Conservation (phyloP, 2,329 filamentous ascomycete species). For the Penicillium hesseltinei region DNA sequence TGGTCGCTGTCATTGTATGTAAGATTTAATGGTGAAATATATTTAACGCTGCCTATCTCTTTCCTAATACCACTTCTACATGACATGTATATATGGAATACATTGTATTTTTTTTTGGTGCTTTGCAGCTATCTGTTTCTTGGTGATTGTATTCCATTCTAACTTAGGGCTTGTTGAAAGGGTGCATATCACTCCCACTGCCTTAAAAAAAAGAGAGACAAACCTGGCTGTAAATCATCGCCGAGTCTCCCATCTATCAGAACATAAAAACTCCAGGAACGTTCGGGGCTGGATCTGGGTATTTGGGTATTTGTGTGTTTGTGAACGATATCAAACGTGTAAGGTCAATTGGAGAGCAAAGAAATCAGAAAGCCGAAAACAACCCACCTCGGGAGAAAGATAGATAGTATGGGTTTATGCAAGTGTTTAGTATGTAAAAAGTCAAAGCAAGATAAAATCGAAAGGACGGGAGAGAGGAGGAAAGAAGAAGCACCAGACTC, state of each 20-base stretch:
- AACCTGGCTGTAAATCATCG: slow-evolving; percentile 1
- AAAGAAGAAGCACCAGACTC: slow-evolving; percentile 13
- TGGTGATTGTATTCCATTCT: slow-evolving; percentile 11
- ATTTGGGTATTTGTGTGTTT: slow-evolving; percentile 24
- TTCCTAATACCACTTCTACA: neutral
- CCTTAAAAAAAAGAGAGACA: neutral
- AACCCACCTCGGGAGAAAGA: neutral
- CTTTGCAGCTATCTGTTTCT: slow-evolving; percentile 7
- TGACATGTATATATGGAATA: neutral
- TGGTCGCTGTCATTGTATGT: neutral
- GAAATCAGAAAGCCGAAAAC: neutral
- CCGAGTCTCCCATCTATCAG: slow-evolving; percentile 23
- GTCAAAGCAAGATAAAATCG: neutral
- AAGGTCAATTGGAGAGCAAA: slow-evolving; percentile 8
- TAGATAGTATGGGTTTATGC: slow-evolving; percentile 17
- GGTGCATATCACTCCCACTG: neutral
- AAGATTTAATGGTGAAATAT: neutral
- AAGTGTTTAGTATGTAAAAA: slow-evolving; percentile 16
- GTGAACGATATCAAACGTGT: slow-evolving; percentile 7
- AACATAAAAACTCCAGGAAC: slow-evolving; percentile 10
- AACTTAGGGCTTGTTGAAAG: slow-evolving; percentile 7
- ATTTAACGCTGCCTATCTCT: neutral
- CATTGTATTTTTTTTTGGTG: neutral
- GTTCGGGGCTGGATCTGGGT: slow-evolving; percentile 17
- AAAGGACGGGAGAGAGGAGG: neutral